A percentile compares a stretch with the other conserved stretches of the same genome.
Conservation (phyloP, 1,284 basidiomycete genomes). For the Fomitopsis palustris region DNA sequence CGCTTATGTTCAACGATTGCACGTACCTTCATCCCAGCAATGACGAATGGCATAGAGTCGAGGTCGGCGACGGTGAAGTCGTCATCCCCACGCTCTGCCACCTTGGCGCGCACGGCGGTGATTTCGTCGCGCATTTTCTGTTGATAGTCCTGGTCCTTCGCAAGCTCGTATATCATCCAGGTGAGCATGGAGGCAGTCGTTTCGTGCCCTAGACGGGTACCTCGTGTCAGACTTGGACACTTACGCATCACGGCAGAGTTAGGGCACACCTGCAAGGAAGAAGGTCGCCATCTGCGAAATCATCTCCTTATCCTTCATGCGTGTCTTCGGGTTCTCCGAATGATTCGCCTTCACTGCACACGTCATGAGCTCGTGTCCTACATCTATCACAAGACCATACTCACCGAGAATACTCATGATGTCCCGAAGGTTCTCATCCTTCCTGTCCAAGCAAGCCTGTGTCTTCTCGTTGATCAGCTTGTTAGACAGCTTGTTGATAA, state of each 20-base stretch:
- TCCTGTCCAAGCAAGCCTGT: conserved; percentile 20
- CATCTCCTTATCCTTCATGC: conserved; percentile 44
- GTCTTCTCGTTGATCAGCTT: conserved; percentile 37
- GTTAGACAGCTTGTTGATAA: conserved; percentile 24
- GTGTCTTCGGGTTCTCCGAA: conserved; percentile 39
- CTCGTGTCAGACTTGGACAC: conserved; percentile 25
- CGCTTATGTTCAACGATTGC: background rate
- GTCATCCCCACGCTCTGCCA: conserved; percentile 36
- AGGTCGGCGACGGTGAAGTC: conserved; percentile 46
- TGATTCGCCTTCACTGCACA: conserved; percentile 49
- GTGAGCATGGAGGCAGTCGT: conserved; percentile 43
- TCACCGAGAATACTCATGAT: conserved; percentile 40
- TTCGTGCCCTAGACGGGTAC: conserved; percentile 44
- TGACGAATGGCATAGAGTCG: conserved; percentile 49
- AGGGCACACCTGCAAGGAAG: conserved; percentile 17
- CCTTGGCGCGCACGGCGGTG: conserved; percentile 27
- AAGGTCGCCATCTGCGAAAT: conserved; percentile 48
- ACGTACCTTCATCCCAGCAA: conserved; percentile 43
- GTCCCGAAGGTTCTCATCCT: conserved; percentile 27
- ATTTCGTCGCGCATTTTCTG: conserved; percentile 40
- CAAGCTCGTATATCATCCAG: conserved; percentile 42
- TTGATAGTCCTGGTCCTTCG: conserved; percentile 36
- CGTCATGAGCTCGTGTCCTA: background rate
- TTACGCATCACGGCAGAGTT: background rate
- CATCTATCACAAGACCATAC: conserved; percentile 5